phyloP scores from a whole-genome alignment of 306 rosid genomes.

The Castanea mollissima region DNA sequence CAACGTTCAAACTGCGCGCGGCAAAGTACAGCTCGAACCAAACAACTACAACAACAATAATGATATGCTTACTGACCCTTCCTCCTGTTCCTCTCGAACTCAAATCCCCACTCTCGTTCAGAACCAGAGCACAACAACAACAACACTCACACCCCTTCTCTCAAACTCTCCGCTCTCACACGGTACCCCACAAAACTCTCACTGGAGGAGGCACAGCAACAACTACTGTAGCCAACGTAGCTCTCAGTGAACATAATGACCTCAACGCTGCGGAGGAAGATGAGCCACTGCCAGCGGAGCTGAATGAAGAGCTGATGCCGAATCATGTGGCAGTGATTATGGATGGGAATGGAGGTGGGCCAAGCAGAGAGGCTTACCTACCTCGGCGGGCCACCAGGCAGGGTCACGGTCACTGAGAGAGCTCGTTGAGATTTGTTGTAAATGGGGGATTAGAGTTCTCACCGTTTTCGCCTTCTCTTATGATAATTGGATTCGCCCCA shows the following conservation, averaged over 20 bases:
- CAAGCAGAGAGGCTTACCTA: constrained; percentile 34
- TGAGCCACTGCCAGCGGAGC: constrained; percentile 45
- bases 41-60: not conserved
- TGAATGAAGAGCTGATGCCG: constrained; percentile 58
- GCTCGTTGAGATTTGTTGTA: constrained; percentile 40
- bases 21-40: too few species aligned
- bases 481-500: constrained; percentile 70
- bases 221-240: constrained; percentile 12
- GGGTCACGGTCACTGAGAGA: constrained; percentile 45
- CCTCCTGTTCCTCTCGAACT: constrained; percentile 9
- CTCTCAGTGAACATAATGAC: constrained; percentile 3
- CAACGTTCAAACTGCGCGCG: too few species aligned
- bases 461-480: constrained; percentile 63
- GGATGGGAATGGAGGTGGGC: constrained; percentile 92
- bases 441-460: constrained; percentile 67
- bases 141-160: not conserved
- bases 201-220: not conserved
- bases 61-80: constrained; percentile 39
- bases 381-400: constrained; percentile 55
- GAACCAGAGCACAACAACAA: not conserved
- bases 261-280: not conserved
- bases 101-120: not conserved
- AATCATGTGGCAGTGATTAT: constrained; percentile 84
- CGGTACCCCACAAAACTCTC: not conserved
- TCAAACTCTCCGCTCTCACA: not conserved